These are phyloP conservation scores for Ustilaginoidea virens DNA, from an alignment of 2,329 filamentous ascomycete species.

Conservation along the genomic window DNA sequence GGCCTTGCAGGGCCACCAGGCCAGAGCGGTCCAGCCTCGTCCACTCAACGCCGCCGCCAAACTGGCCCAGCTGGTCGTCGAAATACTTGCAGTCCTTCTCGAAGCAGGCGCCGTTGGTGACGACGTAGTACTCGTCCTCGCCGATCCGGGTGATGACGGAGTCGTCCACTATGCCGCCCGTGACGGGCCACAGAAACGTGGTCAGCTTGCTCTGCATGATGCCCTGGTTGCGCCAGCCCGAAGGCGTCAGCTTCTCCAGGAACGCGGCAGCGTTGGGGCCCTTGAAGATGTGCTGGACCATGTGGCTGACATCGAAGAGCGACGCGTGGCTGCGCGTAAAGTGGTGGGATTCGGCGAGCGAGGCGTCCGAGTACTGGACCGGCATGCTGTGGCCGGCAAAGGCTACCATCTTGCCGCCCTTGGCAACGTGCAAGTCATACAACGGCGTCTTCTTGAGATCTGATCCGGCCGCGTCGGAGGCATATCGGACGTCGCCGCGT, in stretches of 20 bases:
- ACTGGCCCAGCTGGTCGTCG: constrained; percentile 46
- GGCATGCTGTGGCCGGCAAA: constrained; percentile 92
- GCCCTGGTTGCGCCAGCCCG: constrained; percentile 47
- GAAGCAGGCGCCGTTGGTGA: constrained; percentile 86
- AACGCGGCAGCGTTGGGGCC: constrained; percentile 70
- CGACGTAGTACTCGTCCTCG: constrained; percentile 69
- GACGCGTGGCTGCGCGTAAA: constrained; percentile 83
- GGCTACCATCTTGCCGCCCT: constrained; percentile 89
- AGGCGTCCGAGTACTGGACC: constrained; percentile 66
- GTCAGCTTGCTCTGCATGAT: constrained; percentile 65
- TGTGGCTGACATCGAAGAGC: constrained; percentile 91
- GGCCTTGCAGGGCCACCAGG: constrained; percentile 81
- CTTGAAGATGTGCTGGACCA: constrained; percentile 79
- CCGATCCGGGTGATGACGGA: constrained; percentile 75
- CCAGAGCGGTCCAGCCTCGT: constrained; percentile 57
- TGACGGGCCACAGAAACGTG: constrained; percentile 62
- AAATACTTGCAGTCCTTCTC: constrained; percentile 79
- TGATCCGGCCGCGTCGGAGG: constrained; percentile 8
- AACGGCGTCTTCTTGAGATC: constrained; percentile 46
- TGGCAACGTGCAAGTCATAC: constrained; percentile 60
- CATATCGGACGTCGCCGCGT: constrained; percentile 12
- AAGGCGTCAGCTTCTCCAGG: constrained; percentile 72
- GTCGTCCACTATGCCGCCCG: constrained; percentile 89
- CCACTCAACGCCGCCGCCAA: constrained; percentile 45
- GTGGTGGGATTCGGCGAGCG: constrained; percentile 70